Evolutionary conservation across 202 grass and related monocot genomes (phyloP), one percentile per base, ranked within the genome.

Genomic region (Dendrocalamus latiflorus): DNA sequence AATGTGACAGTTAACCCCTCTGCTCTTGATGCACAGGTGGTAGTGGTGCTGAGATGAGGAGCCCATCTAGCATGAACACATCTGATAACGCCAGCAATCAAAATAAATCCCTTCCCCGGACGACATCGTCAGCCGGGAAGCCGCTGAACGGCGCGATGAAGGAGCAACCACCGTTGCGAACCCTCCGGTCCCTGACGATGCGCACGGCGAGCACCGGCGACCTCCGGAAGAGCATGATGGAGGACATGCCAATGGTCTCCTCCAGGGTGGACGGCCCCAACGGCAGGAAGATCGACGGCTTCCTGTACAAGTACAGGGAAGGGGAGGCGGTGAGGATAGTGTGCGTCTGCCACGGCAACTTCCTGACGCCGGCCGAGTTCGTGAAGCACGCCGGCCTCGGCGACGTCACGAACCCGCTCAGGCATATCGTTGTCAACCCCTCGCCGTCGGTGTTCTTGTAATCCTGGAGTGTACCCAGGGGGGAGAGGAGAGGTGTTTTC

Each of bases 281-380:
- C 34, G 91, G 87, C 8, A 65, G 84, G 47, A 91, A 78, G 79
- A 85, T 90, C 6, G 96, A 99, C 65, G 96, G 93, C 2, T 96
- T 99, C 90, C 84, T 99, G 25, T 99, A 99, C 89, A 99, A 89
- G 69, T 99, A 92, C 75, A 50, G 78, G 77, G 90, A 94, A 43
- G 89, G 87, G 18, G 89, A 89, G 72, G 89, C 94, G 69, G 91
- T 99, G 63, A 64, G 93, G 38, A 99, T 99, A 77, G 93, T 99
- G n/a, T 99, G 96, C 70, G 91, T 99, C 38, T 99, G 96, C 88
- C 96, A 99, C 33, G 96, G 96, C 74, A 86, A 55, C 86, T 99
- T 99, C 84, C 91, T 93, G 8, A 99, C 96, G 7, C 96, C 96
- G 4, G 79, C 89, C 1, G 91, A 99, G 81, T 99, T 99, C 70